Conservation (phyloP, 1,284 basidiomycete species). For the Puccinia brachypodii region DNA sequence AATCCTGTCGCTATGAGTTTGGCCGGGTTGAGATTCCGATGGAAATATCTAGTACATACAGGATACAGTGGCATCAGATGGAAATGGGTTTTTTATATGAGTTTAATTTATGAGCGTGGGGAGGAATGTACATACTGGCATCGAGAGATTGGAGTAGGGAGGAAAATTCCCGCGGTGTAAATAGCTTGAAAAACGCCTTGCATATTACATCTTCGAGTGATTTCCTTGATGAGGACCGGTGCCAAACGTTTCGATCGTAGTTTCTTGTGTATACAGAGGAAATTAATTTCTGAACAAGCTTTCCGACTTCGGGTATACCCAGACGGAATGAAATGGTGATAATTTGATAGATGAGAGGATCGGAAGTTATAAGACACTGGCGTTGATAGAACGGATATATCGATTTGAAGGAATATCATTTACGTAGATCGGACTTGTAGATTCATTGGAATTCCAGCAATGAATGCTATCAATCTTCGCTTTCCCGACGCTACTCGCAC, state of each 20-base stretch:
- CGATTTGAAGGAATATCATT: slow-evolving; percentile 55
- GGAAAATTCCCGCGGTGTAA: slow-evolving; percentile 86
- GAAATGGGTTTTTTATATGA: background rate
- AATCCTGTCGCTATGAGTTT: slow-evolving; percentile 93
- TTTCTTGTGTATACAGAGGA: slow-evolving; percentile 97
- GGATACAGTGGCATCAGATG: slow-evolving; percentile 36
- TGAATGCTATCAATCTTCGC: slow-evolving; percentile 95
- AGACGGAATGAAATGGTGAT: background rate
- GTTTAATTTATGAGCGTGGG: background rate
- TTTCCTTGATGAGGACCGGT: slow-evolving; percentile 96
- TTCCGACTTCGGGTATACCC: slow-evolving; percentile 68
- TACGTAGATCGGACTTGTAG: slow-evolving; percentile 77
- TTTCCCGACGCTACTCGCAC: slow-evolving; percentile 79
- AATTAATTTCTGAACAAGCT: slow-evolving; percentile 87
- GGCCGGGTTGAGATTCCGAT: slow-evolving; percentile 84
- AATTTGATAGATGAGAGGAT: background rate
- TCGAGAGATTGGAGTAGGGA: slow-evolving; percentile 84
- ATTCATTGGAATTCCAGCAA: slow-evolving; percentile 86
- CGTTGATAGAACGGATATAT: background rate
- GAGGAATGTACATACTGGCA: slow-evolving; percentile 63
- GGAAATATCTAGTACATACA: slow-evolving; percentile 70
- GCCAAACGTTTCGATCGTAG: slow-evolving; percentile 91
- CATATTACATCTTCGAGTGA: slow-evolving; percentile 88
- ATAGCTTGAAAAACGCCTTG: slow-evolving; percentile 94
- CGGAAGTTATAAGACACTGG: background rate